Evolutionary conservation across 305 asterid species (phyloP).

Genomic region (Salvia sclarea): DNA sequence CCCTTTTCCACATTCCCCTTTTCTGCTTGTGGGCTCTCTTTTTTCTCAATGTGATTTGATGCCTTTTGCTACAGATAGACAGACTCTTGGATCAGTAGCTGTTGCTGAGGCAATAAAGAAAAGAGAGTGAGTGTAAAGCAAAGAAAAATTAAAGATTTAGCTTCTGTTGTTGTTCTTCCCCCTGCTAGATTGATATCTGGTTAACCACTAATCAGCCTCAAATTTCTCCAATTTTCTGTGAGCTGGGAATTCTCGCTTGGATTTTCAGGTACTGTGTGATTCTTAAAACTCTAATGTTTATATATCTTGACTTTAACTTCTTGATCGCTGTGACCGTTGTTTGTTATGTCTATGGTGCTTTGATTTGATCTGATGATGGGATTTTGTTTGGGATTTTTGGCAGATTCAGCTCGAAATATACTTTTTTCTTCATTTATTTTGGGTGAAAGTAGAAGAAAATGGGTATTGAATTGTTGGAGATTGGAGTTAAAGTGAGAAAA

Average conservation of each 20-base stretch:
- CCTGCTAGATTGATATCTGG: conserved; percentile 37
- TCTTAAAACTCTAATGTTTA: conserved; percentile 26
- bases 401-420: conserved; percentile 43
- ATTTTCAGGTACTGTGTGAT: conserved; percentile 42
- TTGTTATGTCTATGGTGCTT: conserved; percentile 14
- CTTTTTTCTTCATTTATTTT: background rate
- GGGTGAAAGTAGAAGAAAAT: conserved; percentile 43
- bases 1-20: conserved; percentile 39
- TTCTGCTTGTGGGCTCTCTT: conserved; percentile 40
- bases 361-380: conserved; percentile 47
- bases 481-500: conserved; percentile 60
- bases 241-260: conserved; percentile 26
- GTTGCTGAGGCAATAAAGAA: conserved; percentile 34
- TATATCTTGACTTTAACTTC: conserved; percentile 41
- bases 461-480: conserved; percentile 53
- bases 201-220: conserved; percentile 18
- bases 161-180: conserved; percentile 17
- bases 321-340: conserved; percentile 30
- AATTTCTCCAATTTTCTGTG: background rate
- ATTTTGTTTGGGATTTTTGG: conserved; percentile 32
- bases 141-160: conserved; percentile 26
- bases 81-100: conserved; percentile 38
- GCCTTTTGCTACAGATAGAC: conserved; percentile 30
- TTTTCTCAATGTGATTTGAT: conserved; percentile 34
- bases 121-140: conserved; percentile 40